Evolutionary conservation across 768 basidiomycete species (phyloP).

Genomic region (Mycena rebaudengoi): DNA sequence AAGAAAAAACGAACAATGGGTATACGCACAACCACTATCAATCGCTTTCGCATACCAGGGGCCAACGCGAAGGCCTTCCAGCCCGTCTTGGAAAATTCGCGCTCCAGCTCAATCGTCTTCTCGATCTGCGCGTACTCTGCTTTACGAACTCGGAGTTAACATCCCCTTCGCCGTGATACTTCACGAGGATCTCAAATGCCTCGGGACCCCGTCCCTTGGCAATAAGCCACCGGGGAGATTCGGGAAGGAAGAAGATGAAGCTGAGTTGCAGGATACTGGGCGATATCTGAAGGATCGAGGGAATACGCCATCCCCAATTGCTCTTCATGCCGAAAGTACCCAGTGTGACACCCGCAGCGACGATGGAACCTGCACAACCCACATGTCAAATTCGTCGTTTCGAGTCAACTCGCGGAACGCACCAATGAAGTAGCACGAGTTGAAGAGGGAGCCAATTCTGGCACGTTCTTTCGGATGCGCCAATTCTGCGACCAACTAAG

Average conservation of each 20-base stretch:
- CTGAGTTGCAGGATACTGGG: conserved; percentile 62
- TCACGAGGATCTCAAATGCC: conserved; percentile 56
- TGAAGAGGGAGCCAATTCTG: conserved; percentile 68
- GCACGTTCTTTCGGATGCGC: conserved; percentile 77
- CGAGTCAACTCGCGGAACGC: no score
- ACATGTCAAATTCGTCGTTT: no score
- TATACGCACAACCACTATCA: no score
- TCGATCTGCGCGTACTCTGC: conserved; percentile 67
- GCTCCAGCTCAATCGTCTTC: conserved; percentile 61
- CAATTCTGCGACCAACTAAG: no score
- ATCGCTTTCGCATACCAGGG: conserved; percentile 59
- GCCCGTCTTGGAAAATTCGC: conserved; percentile 53
- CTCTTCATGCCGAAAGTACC: conserved; percentile 67
- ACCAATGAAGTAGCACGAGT: conserved; percentile 70
- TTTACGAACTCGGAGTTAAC: conserved; percentile 60
- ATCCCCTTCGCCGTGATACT: conserved; percentile 71
- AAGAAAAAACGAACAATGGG: no score
- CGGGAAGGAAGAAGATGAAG: conserved; percentile 68
- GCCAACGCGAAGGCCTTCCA: conserved; percentile 57
- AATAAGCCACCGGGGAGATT: conserved; percentile 73
- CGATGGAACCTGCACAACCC: no score
- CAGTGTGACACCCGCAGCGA: conserved; percentile 67
- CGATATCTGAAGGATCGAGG: conserved; percentile 64
- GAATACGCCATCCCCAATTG: conserved; percentile 78
- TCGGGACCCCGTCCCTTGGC: conserved; percentile 61